Evolutionary conservation across 192 early-diverging fungal species (phyloP), one percentile per base, ranked within the genome.

Genomic region (Podila clonocystis): DNA sequence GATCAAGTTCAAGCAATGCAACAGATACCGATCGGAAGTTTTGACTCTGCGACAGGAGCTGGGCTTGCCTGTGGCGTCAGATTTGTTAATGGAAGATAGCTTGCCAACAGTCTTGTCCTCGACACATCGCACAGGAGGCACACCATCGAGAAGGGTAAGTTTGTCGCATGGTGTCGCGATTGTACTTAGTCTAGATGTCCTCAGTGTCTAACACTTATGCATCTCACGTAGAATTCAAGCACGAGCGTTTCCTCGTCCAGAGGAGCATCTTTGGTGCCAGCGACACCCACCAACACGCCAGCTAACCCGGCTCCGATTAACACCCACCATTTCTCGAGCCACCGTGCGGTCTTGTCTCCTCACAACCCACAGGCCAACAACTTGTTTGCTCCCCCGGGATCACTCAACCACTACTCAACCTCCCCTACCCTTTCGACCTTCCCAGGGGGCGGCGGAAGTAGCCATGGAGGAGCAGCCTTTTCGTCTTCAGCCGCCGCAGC

Each of bases 211-310:
- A 58, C 8, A 13, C 5, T 9, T 28, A 58, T 58, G 3, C 24
- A 28, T 11, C 17, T 22, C n/a, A 3, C 9, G 19, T 62, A 80
- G 77, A 80, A 80, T 34, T 80, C 77, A 31, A 80, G 70, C 67
- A 80, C 77, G 5, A 80, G 77, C 30, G 66, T 59, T 7, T 68
- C 74, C 33, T 78, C 77, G 30, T 72, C 15, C 34, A 68, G 70
- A 65, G 24, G 58, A 11, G 52, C 68, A 9, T 65, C 72, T n/a
- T 62, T 66, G 7, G 77, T 80, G 1, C 77, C 77, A 36, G 77
- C 77, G 9, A 80, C 77, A 22, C 77, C 77, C 17, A 80, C 77
- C 36, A 80, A 80, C 33, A 80, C 77, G 0, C 77, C 77, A 28
- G 77, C 77, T 3, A 80, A 80, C 13, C 71, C 77, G 28, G 77